Percentiles rank a stretch among this genome's conserved stretches.
These are phyloP conservation scores for Nowakowskiella sp. DNA, from an alignment of 192 early-diverging fungal genomes.

Conservation along the genomic window DNA sequence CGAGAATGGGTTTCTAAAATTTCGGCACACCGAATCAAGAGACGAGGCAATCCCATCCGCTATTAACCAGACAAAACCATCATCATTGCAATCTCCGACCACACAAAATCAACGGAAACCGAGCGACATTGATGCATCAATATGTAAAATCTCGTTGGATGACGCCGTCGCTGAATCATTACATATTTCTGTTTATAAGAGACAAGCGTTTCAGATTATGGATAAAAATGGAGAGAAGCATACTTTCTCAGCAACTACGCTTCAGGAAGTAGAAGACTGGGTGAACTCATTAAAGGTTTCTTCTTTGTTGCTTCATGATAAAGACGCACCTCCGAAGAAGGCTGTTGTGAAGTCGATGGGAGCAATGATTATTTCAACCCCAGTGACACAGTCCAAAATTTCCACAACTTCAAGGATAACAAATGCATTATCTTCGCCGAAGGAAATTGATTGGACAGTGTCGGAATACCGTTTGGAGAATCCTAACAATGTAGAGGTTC, in stretches of 20 bases:
- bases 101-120: background rate
- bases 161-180: background rate
- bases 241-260: constrained; percentile 8
- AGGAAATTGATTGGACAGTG: background rate
- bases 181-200: constrained; percentile 6
- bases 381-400: too few species aligned
- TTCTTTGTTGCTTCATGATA: background rate
- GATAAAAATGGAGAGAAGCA: constrained; percentile 17
- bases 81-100: background rate
- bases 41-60: constrained; percentile 16
- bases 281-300: constrained; percentile 22
- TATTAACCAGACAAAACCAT: background rate
- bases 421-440: background rate
- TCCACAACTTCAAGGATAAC: too few species aligned
- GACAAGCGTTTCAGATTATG: constrained; percentile 12
- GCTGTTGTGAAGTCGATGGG: too few species aligned
- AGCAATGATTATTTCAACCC: too few species aligned
- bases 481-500: too few species aligned
- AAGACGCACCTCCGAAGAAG: too few species aligned
- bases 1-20: constrained; percentile 10
- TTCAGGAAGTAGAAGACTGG: constrained; percentile 25
- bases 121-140: background rate
- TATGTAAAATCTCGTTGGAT: background rate
- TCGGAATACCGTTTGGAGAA: too few species aligned
- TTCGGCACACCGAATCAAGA: constrained; percentile 11